These are phyloP conservation scores for Daldinia eschscholtzii DNA, from an alignment of 2,329 filamentous ascomycete genomes.

Conservation along the genomic window DNA sequence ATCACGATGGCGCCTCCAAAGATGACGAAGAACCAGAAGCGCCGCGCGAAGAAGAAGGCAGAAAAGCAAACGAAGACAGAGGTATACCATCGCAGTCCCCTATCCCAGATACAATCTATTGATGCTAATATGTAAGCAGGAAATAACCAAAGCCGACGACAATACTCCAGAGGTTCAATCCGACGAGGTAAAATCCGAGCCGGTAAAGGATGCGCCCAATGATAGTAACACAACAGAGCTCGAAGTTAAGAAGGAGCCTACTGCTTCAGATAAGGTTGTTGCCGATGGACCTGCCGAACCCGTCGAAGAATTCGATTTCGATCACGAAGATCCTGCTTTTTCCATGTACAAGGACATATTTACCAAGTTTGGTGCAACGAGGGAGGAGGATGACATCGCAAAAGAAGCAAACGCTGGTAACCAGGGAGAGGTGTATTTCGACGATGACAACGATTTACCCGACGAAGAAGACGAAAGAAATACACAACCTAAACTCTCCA, in stretches of 20 bases:
- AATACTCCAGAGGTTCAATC: slow-evolving; percentile 53
- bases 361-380: slow-evolving; percentile 77
- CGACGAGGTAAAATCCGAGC: slow-evolving; percentile 50
- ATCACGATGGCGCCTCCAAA: slow-evolving; percentile 74
- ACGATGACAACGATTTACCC: slow-evolving; percentile 87
- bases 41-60: slow-evolving; percentile 94
- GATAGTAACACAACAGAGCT: slow-evolving; percentile 51
- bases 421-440: slow-evolving; percentile 86
- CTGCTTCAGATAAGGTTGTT: slow-evolving; percentile 53
- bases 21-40: slow-evolving; percentile 93
- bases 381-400: slow-evolving; percentile 72
- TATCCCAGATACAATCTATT: slow-evolving; percentile 7
- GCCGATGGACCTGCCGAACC: slow-evolving; percentile 61
- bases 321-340: slow-evolving; percentile 81
- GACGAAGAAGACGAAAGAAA: slow-evolving; percentile 82
- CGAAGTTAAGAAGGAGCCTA: slow-evolving; percentile 59
- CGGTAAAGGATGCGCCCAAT: slow-evolving; percentile 48
- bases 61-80: slow-evolving; percentile 77
- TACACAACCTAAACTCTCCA: slow-evolving; percentile 80
- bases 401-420: slow-evolving; percentile 77
- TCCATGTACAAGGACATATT: slow-evolving; percentile 87
- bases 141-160: slow-evolving; percentile 45
- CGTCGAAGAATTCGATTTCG: slow-evolving; percentile 60
- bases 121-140: slow-evolving; percentile 43
- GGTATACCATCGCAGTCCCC: slow-evolving; percentile 53